Percentiles rank a stretch among this genome's conserved stretches.
These are phyloP conservation scores for Nepenthes gracilis DNA, from an alignment of 148 eudicot species.

Conservation along the genomic window DNA sequence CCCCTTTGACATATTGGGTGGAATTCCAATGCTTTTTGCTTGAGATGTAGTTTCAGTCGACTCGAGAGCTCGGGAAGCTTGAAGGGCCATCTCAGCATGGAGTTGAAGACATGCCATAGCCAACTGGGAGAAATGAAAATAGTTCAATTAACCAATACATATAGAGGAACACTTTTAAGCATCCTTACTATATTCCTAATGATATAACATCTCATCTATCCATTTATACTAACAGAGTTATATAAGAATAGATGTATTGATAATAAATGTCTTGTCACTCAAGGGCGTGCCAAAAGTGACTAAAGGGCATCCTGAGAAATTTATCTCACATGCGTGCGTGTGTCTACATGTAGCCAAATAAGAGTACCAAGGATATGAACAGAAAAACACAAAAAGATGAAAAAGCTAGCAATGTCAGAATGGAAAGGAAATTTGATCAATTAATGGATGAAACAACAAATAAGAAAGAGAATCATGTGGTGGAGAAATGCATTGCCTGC, in stretches of 20 bases:
- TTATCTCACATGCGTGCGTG: too few species aligned
- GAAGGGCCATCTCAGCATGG: slow-evolving; percentile 90
- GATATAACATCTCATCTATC: too few species aligned
- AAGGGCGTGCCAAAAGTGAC: too few species aligned
- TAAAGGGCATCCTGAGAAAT: too few species aligned
- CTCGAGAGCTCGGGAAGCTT: slow-evolving; percentile 71
- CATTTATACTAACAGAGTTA: neutral
- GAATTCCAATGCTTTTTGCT: slow-evolving; percentile 36
- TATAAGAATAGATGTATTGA: neutral
- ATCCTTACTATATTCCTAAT: too few species aligned
- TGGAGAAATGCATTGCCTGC: neutral
- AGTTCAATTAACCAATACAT: neutral
- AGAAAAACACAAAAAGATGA: neutral
- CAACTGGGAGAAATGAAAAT: slow-evolving; percentile 32
- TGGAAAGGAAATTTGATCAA: neutral
- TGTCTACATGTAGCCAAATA: neutral
- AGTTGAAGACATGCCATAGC: slow-evolving; percentile 90
- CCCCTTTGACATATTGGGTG: slow-evolving; percentile 38
- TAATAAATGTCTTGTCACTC: neutral
- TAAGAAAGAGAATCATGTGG: neutral
- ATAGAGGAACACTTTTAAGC: neutral
- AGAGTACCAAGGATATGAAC: neutral
- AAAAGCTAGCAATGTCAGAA: neutral
- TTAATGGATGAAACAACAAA: neutral
- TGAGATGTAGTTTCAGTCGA: slow-evolving; percentile 25